Base-by-base conservation (phyloP, 495 filamentous ascomycete genomes). In the Penicillium silybi region DNA sequence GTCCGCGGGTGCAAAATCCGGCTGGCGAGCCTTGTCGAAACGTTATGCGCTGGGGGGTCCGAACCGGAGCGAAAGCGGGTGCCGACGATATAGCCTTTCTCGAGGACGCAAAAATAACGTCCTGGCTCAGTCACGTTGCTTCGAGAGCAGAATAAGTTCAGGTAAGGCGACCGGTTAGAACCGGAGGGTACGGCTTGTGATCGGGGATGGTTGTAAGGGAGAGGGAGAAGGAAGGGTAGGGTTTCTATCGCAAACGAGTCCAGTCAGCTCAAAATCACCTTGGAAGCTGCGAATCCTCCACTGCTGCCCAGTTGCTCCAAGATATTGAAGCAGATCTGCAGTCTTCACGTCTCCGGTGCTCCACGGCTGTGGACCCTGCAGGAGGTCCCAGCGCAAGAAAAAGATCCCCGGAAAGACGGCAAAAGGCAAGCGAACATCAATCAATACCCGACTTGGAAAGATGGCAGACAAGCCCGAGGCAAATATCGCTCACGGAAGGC, bases 91-190 rank as follows among this genome's bases (percentile, higher is more conserved):
- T 32, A 13, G 29, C 13, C 29, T 32, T 32, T 13, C 4, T 15
- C 29, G 29, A 32, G 29, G 7, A 11, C 29, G 29, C 10, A 32
- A 17, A n/a, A 39, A 18, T 18, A 19, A 6, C 16, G 37, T 20
- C 45, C 41, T 38, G 35, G 16, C 29, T 39, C 27, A 53, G 51
- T 11, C 37, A 17, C 47, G 44, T n/a, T 49, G 48, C 17, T 39
- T 17, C 4, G 17, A 22, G 8, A 38, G 22, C 37, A 39, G 18
- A 39, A 13, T 15, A 23, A 48, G 8, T 37, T 25, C 39, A 47
- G 29, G 10, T 13, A 43, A 17, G 27, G 48, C 44, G 45, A 46
- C 53, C 52, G 55, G 52, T 23, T 58, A 49, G 35, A 50, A 45
- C 26, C 49, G 45, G 59, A 54, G 50, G 46, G 47, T 42, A 50